Conservation (phyloP, 208 protist genomes). For the Crithidia bombi region DNA sequence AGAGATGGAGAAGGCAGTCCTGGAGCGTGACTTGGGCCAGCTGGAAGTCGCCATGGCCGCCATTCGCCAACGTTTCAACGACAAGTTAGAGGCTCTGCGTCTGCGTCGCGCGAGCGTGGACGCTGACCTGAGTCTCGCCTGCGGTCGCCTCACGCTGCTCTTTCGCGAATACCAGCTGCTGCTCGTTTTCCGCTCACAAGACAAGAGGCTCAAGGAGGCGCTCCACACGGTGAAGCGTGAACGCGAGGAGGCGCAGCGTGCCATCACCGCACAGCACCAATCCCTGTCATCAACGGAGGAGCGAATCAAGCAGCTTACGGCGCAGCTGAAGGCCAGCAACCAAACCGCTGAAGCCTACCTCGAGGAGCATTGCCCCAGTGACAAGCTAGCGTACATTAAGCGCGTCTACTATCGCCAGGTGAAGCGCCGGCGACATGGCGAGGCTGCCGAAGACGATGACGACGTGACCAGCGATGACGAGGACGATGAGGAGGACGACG, state of each 20-base stretch:
- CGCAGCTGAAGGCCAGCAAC: conserved; percentile 74
- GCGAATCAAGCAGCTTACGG: conserved; percentile 67
- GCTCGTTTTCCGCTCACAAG: conserved; percentile 93
- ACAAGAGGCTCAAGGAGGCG: conserved; percentile 72
- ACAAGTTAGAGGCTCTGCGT: conserved; percentile 72
- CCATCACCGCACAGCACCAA: conserved; percentile 70
- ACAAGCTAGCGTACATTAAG: conserved; percentile 79
- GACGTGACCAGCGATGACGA: conserved; percentile 90
- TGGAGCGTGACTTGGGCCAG: conserved; percentile 71
- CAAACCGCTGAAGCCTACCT: conserved; percentile 87
- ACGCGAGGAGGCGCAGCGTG: conserved; percentile 63
- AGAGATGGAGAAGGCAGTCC: conserved; percentile 55
- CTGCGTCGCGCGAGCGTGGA: conserved; percentile 89
- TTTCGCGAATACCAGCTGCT: conserved; percentile 95
- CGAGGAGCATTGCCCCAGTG: conserved; percentile 66
- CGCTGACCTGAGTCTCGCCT: conserved; percentile 93
- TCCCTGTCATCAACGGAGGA: conserved; percentile 46
- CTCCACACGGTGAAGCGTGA: conserved; percentile 58
- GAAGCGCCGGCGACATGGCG: conserved; percentile 79
- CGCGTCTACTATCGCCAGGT: conserved; percentile 94
- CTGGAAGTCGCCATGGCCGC: conserved; percentile 51
- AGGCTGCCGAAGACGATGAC: conserved; percentile 77
- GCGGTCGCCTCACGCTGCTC: conserved; percentile 91
- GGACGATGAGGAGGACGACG: conserved; percentile 87
- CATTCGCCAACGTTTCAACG: conserved; percentile 79